Conservation (phyloP, 1,284 basidiomycete genomes). For the Sporisorium reilianum region DNA sequence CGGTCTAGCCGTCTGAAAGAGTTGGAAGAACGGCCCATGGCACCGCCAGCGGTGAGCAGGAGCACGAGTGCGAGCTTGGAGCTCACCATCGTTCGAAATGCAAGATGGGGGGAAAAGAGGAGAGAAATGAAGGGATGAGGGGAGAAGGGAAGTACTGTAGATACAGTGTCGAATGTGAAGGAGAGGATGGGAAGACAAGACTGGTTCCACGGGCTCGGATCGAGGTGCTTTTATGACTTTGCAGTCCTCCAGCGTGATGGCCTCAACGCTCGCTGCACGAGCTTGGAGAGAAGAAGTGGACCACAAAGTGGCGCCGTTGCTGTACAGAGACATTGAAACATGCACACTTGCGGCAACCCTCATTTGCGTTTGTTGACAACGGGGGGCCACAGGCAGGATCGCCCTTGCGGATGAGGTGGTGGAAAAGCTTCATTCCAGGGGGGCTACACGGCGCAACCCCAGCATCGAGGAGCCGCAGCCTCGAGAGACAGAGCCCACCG, state of each 20-base stretch:
- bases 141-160: conserved; percentile 1
- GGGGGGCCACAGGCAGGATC: not conserved
- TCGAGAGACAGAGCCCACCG: not conserved
- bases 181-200: not conserved
- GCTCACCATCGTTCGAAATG: conserved; percentile 33
- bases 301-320: conserved; percentile 3
- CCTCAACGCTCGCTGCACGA: not conserved
- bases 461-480: not conserved
- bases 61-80: conserved; percentile 38
- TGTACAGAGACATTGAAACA: not conserved
- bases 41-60: conserved; percentile 49
- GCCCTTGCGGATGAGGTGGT: not conserved
- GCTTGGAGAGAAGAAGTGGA: not conserved
- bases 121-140: conserved; percentile 1
- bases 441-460: not conserved
- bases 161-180: not conserved
- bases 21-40: conserved; percentile 22
- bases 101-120: not conserved
- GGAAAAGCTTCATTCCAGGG: not conserved
- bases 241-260: not conserved
- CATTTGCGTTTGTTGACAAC: conserved; percentile 4
- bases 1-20: conserved; percentile 29
- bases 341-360: not conserved
- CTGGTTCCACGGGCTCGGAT: not conserved
- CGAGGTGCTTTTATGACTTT: not conserved